Percentiles rank a stretch among this genome's conserved stretches.
Conservation (phyloP, 129 eudicot genomes). For the Arctium minus region DNA sequence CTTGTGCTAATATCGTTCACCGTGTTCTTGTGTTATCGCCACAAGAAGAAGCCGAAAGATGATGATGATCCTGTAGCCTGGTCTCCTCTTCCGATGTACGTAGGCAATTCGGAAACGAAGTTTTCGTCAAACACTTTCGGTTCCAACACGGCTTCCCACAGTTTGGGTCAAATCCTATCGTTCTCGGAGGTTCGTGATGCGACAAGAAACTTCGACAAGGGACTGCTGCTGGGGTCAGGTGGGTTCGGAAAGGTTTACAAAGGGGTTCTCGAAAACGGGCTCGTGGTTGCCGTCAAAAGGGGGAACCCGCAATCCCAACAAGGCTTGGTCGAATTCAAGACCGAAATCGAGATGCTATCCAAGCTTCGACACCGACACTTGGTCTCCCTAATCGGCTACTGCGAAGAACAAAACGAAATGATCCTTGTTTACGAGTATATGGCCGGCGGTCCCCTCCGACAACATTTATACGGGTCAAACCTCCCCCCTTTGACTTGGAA, state of each 20-base stretch:
- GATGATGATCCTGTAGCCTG: neutral
- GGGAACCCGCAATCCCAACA: constrained; percentile 50
- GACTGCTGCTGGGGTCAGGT: constrained; percentile 42
- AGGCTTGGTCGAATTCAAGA: constrained; percentile 47
- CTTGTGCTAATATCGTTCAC: constrained; percentile 22
- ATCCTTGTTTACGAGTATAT: constrained; percentile 55
- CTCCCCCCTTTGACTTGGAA: constrained; percentile 49
- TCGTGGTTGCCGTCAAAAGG: constrained; percentile 45
- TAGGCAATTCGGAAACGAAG: constrained; percentile 40
- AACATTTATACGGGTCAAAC: constrained; percentile 45
- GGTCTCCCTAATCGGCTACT: constrained; percentile 51
- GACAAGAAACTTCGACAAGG: constrained; percentile 43
- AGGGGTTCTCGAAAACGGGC: constrained; percentile 45
- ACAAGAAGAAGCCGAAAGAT: constrained; percentile 29
- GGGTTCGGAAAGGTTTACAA: constrained; percentile 55
- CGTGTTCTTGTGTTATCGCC: constrained; percentile 24
- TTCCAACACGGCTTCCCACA: constrained; percentile 24
- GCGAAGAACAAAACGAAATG: constrained; percentile 53
- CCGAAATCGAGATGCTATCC: constrained; percentile 52
- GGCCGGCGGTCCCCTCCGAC: constrained; percentile 54
- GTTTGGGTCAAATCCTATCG: constrained; percentile 37
- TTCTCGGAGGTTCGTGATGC: constrained; percentile 53
- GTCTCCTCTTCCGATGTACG: constrained; percentile 35
- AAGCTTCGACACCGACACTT: constrained; percentile 51
- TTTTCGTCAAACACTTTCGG: constrained; percentile 35